Evolutionary conservation across 306 rosid genomes (phyloP).

Genomic region (Mimosa bimucronata): DNA sequence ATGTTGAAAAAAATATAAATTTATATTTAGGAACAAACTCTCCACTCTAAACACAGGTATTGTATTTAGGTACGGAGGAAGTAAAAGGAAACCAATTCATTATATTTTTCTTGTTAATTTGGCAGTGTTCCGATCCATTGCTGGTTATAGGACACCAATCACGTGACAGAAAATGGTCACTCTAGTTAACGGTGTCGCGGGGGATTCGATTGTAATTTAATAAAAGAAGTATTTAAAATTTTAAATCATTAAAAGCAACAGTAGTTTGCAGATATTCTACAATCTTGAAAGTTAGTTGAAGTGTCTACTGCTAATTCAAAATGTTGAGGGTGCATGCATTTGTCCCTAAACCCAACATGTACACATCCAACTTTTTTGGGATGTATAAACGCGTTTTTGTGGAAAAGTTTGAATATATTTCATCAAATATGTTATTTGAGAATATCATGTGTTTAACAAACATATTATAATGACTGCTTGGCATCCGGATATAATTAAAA

Average conservation of each 20-base stretch:
- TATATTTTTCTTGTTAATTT: too few relatives aligned
- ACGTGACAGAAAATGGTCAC: not conserved
- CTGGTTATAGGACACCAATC: not conserved
- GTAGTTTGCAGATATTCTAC: not conserved
- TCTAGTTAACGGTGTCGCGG: not conserved
- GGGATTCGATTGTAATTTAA: too few relatives aligned
- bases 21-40: too few relatives aligned
- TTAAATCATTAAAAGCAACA: not conserved
- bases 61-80: too few relatives aligned
- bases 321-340: not conserved
- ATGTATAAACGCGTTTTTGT: too few relatives aligned
- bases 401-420: too few relatives aligned
- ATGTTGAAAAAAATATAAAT: too few relatives aligned
- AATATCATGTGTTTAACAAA: too few relatives aligned
- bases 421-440: too few relatives aligned
- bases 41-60: too few relatives aligned
- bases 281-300: slow-evolving; percentile 1
- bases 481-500: not conserved
- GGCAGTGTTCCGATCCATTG: not conserved
- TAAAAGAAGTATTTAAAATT: not conserved
- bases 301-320: not conserved
- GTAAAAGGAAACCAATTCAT: too few relatives aligned
- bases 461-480: not conserved
- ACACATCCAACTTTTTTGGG: not conserved
- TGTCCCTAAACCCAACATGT: not conserved